phyloP scores from a whole-genome alignment of 164 flowering plant genomes.

The Piper longum region DNA sequence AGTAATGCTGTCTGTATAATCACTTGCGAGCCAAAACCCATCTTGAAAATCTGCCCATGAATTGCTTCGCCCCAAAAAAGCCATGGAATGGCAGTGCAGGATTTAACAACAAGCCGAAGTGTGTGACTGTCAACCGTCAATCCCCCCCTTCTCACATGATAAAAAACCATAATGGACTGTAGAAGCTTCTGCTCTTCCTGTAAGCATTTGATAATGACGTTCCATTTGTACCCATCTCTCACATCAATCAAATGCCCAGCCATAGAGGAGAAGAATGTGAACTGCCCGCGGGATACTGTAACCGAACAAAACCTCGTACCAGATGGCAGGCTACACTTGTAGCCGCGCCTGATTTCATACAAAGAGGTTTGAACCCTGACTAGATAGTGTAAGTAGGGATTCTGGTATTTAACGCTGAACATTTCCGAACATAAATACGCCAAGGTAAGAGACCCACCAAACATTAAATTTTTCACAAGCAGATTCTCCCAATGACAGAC shows the following conservation, averaged over 20 bases:
- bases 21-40: constrained; percentile 22
- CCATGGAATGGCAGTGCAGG: constrained; percentile 14
- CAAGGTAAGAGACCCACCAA: too few species aligned
- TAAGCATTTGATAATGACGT: constrained; percentile 22
- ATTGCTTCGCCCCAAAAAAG: constrained; percentile 12
- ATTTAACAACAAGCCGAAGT: constrained; percentile 17
- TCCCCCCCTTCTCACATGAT: constrained; percentile 15
- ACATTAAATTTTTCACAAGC: too few species aligned
- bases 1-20: constrained; percentile 20
- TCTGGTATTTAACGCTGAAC: too few species aligned
- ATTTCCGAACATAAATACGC: too few species aligned
- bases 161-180: constrained; percentile 18
- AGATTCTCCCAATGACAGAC: too few species aligned
- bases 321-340: too few species aligned
- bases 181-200: constrained; percentile 14
- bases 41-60: constrained; percentile 18
- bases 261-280: too few species aligned
- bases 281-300: too few species aligned
- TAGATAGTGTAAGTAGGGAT: too few species aligned
- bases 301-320: too few species aligned
- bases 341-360: too few species aligned
- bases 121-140: constrained; percentile 19
- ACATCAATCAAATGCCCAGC: constrained; percentile 12
- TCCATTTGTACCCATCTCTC: constrained; percentile 27
- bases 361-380: too few species aligned